Conservation (phyloP, 192 early-diverging fungal genomes). For the Allomyces arbusculus region DNA sequence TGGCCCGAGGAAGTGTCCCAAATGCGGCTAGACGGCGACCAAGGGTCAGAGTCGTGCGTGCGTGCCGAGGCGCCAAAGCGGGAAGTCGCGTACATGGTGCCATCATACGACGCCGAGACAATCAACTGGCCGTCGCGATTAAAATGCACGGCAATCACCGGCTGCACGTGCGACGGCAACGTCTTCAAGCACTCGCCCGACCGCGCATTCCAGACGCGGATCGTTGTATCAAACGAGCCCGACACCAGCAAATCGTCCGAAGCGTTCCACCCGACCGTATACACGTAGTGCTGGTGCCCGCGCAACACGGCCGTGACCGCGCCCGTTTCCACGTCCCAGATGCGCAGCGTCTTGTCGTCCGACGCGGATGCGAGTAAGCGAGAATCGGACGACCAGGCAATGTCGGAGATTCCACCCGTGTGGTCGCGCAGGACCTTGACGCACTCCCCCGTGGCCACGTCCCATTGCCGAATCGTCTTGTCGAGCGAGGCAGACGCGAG, state of each 20-base stretch:
- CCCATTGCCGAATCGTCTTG: slow-evolving; percentile 72
- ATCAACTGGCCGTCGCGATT: slow-evolving; percentile 94
- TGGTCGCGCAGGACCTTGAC: slow-evolving; percentile 77
- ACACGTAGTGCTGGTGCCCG: slow-evolving; percentile 93
- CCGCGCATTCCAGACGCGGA: slow-evolving; percentile 89
- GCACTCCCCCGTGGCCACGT: slow-evolving; percentile 65
- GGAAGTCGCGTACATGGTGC: slow-evolving; percentile 53
- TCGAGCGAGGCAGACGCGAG: slow-evolving; percentile 52
- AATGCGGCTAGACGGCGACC: slow-evolving; percentile 45
- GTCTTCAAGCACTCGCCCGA: slow-evolving; percentile 80
- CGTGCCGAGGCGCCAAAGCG: slow-evolving; percentile 1
- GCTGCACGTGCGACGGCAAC: slow-evolving; percentile 86
- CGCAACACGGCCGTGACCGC: slow-evolving; percentile 31
- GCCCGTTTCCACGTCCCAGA: slow-evolving; percentile 73
- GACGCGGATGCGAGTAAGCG: slow-evolving; percentile 67
- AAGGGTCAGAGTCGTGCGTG: slow-evolving; percentile 3
- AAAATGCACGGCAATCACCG: slow-evolving; percentile 85
- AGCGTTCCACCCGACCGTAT: slow-evolving; percentile 93
- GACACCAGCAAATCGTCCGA: slow-evolving; percentile 83
- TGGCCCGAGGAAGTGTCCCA: slow-evolving; percentile 98
- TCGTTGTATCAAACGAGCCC: slow-evolving; percentile 92
- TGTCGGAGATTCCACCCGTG: slow-evolving; percentile 77
- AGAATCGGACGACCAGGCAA: slow-evolving; percentile 90
- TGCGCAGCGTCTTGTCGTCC: slow-evolving; percentile 86
- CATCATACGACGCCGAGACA: slow-evolving; percentile 84